Conservation (phyloP, 164 flowering plant species). For the Stephania yunnanensis region DNA sequence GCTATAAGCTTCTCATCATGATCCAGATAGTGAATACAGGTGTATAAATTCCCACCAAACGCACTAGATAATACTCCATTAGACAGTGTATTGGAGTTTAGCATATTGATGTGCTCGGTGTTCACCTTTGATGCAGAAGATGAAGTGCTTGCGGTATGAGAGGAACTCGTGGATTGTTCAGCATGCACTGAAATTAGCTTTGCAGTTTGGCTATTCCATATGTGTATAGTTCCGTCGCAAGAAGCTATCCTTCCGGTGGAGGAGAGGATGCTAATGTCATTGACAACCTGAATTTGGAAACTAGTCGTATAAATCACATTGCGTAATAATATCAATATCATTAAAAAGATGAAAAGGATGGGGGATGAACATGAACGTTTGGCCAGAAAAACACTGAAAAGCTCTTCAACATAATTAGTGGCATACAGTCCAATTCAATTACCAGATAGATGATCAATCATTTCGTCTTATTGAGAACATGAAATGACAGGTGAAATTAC, state of each 20-base stretch:
- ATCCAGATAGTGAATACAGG: constrained; percentile 72
- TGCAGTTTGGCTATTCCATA: constrained; percentile 87
- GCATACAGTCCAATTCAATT: not conserved
- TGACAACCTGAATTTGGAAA: constrained; percentile 64
- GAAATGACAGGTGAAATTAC: not conserved
- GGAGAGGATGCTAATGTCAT: constrained; percentile 68
- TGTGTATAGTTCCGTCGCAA: constrained; percentile 91
- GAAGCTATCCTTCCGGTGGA: constrained; percentile 82
- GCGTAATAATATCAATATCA: not conserved
- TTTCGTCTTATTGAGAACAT: not conserved
- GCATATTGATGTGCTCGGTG: constrained; percentile 50
- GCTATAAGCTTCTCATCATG: constrained; percentile 53
- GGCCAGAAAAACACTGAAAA: not conserved
- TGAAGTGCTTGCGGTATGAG: constrained; percentile 34
- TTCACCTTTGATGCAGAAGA: constrained; percentile 36
- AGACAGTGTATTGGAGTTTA: constrained; percentile 48
- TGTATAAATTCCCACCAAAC: constrained; percentile 82
- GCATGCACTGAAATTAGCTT: constrained; percentile 60
- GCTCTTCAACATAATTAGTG: not conserved
- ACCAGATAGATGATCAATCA: not conserved
- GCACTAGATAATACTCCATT: constrained; percentile 66
- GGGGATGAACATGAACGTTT: not conserved
- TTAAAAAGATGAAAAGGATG: not conserved
- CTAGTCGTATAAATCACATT: not conserved
- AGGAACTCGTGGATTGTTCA: constrained; percentile 51